These are phyloP conservation scores for Avicennia marina DNA, from an alignment of 257 asterid species.

Conservation along the genomic window DNA sequence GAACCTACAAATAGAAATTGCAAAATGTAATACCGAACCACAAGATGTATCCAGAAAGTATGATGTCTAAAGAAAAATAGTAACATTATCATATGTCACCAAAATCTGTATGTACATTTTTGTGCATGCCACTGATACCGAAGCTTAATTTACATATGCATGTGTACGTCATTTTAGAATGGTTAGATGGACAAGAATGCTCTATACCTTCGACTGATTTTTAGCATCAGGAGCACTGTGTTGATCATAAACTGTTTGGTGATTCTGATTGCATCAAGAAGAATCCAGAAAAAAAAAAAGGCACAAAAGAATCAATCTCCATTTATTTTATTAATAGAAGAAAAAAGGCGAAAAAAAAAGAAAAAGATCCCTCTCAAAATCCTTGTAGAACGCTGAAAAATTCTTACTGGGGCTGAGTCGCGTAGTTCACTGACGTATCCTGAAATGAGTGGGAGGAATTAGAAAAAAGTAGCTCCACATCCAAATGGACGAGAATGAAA, in stretches of 20 bases:
- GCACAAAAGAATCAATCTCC: conserved; percentile 7
- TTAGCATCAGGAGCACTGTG: conserved; percentile 27
- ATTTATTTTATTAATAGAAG: background rate
- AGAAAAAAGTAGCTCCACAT: conserved; percentile 10
- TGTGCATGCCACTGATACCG: background rate
- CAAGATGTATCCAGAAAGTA: conserved; percentile 4
- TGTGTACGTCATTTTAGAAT: background rate
- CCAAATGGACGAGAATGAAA: conserved; percentile 15
- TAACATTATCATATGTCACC: no score
- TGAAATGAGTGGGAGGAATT: conserved; percentile 29
- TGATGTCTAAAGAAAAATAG: conserved; percentile 2
- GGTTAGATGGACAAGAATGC: conserved; percentile 11
- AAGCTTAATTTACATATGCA: background rate
- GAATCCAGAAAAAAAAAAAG: conserved; percentile 13
- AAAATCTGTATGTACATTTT: background rate
- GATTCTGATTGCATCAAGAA: conserved; percentile 36
- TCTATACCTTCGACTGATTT: conserved; percentile 47
- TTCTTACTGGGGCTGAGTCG: conserved; percentile 61
- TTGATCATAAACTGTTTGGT: conserved; percentile 34
- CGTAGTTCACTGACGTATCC: conserved; percentile 56
- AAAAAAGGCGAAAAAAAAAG: background rate
- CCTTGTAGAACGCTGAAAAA: conserved; percentile 10
- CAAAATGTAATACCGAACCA: conserved; percentile 12
- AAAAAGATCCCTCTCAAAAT: conserved; percentile 4
- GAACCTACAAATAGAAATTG: conserved; percentile 36